Evolutionary conservation across 2,329 filamentous ascomycete species (phyloP).

Genomic region (Cadophora sp.): DNA sequence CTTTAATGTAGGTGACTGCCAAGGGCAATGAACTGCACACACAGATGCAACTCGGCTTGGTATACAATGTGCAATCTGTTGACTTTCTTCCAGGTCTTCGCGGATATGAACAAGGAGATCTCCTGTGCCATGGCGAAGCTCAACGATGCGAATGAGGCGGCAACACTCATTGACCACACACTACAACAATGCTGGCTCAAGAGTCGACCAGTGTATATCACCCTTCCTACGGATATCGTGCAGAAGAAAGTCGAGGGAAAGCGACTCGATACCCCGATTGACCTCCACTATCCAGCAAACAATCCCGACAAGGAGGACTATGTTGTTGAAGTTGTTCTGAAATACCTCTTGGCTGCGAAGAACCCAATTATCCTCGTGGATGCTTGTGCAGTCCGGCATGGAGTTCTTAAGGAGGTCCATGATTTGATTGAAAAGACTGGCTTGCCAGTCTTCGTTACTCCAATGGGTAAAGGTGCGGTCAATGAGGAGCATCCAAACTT

Average conservation of each 20-base stretch:
- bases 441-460: slow-evolving; percentile 84
- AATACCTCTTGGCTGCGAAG: slow-evolving; percentile 74
- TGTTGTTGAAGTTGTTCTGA: slow-evolving; percentile 80
- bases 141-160: slow-evolving; percentile 72
- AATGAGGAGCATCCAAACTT: slow-evolving; percentile 79
- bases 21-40: not conserved
- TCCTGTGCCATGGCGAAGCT: slow-evolving; percentile 76
- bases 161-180: slow-evolving; percentile 78
- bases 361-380: slow-evolving; percentile 83
- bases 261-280: slow-evolving; percentile 72
- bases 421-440: slow-evolving; percentile 74
- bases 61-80: not conserved
- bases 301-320: slow-evolving; percentile 77
- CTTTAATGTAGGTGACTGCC: slow-evolving; percentile 61
- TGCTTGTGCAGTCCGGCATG: slow-evolving; percentile 80
- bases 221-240: slow-evolving; percentile 82
- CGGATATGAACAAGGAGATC: slow-evolving; percentile 76
- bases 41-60: not conserved
- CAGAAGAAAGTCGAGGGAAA: slow-evolving; percentile 77
- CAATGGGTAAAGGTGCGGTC: slow-evolving; percentile 87
- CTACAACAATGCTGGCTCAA: slow-evolving; percentile 76
- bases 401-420: slow-evolving; percentile 74
- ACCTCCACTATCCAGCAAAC: slow-evolving; percentile 69
- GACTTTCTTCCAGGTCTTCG: slow-evolving; percentile 59
- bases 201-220: slow-evolving; percentile 83